Evolutionary conservation across 129 eudicot genomes (phyloP).

Genomic region (Logfia minima): DNA sequence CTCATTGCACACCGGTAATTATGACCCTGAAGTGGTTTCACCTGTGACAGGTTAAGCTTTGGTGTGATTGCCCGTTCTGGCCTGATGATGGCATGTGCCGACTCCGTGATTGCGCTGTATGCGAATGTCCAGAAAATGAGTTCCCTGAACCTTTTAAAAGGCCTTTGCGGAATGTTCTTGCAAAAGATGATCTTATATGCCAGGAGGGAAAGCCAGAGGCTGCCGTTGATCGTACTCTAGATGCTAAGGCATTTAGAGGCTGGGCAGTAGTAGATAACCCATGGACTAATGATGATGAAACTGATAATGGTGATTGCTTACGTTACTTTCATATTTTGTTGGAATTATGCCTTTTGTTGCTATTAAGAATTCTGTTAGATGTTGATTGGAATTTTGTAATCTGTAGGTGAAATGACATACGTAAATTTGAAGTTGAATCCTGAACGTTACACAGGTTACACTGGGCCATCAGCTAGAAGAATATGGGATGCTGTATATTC

Average conservation of each 20-base stretch:
- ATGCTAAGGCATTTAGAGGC: conserved; percentile 76
- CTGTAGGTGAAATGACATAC: conserved; percentile 93
- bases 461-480: conserved; percentile 94
- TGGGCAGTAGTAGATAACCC: conserved; percentile 95
- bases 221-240: conserved; percentile 90
- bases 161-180: conserved; percentile 46
- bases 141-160: conserved; percentile 76
- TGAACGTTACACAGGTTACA: conserved; percentile 93
- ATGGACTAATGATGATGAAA: conserved; percentile 95
- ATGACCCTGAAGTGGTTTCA: conserved; percentile 12
- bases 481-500: conserved; percentile 98
- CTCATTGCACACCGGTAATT: conserved; percentile 17
- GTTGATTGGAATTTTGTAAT: conserved; percentile 14
- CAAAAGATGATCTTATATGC: conserved; percentile 76
- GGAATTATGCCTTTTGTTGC: conserved; percentile 20
- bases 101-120: conserved; percentile 93
- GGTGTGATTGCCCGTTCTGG: conserved; percentile 99
- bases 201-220: conserved; percentile 94
- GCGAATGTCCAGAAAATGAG: conserved; percentile 96
- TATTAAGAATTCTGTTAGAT: conserved; percentile 2
- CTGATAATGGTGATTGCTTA: conserved; percentile 67
- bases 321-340: neutral
- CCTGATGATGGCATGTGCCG: conserved; percentile 98
- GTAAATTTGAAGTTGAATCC: conserved; percentile 88
- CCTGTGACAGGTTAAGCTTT: conserved; percentile 70